Conservation (phyloP, 1,139 yeast species). For the Geotrichum restrictum region DNA sequence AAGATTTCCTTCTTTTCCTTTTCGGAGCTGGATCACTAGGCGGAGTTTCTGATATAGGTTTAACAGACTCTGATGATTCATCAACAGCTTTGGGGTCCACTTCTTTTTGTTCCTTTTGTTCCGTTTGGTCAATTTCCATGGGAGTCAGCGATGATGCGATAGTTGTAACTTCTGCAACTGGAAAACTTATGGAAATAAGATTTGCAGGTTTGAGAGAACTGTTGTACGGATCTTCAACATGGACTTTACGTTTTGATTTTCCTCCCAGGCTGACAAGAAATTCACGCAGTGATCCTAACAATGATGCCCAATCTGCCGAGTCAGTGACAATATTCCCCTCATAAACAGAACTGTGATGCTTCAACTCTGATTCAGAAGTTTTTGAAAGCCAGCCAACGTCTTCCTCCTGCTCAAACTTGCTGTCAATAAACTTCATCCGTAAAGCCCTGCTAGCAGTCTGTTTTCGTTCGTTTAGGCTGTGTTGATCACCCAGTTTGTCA, state of each 20-base stretch:
- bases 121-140: slow-evolving; percentile 1
- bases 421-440: slow-evolving; percentile 9
- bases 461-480: slow-evolving; percentile 38
- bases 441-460: slow-evolving; percentile 7
- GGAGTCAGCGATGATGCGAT: neutral
- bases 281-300: slow-evolving; percentile 29
- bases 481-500: slow-evolving; percentile 37
- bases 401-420: slow-evolving; percentile 2
- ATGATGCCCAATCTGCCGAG: slow-evolving; percentile 31
- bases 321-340: slow-evolving; percentile 24
- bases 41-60: neutral
- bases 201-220: slow-evolving; percentile 25
- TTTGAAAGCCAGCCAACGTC: slow-evolving; percentile 13
- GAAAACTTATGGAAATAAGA: slow-evolving; percentile 29
- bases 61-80: neutral
- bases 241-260: slow-evolving; percentile 24
- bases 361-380: slow-evolving; percentile 8
- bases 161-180: slow-evolving; percentile 22
- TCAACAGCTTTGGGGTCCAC: neutral
- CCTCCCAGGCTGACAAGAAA: slow-evolving; percentile 21
- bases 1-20: slow-evolving; percentile 13
- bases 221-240: slow-evolving; percentile 31
- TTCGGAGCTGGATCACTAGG: slow-evolving; percentile 1
- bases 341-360: neutral
- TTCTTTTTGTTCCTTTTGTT: neutral